These are phyloP conservation scores for Dictyophora rubrovolvata DNA, from an alignment of 768 basidiomycete genomes.

Conservation along the genomic window DNA sequence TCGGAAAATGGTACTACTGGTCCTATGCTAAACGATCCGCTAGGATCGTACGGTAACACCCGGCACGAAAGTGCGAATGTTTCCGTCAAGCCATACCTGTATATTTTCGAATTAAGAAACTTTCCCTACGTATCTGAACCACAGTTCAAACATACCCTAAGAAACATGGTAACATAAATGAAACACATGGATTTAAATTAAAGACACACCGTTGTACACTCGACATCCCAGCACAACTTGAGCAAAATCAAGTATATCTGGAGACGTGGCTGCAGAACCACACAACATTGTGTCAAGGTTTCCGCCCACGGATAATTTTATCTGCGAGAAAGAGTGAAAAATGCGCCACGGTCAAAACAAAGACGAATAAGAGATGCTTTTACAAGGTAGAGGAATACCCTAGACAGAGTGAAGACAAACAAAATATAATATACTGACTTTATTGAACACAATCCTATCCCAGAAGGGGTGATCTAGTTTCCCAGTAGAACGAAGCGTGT, in stretches of 20 bases:
- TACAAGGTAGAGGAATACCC: too few relatives aligned
- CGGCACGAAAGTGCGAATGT: slow-evolving; percentile 56
- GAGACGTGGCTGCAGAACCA: slow-evolving; percentile 85
- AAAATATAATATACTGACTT: too few relatives aligned
- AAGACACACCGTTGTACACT: slow-evolving; percentile 59
- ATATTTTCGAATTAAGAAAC: slow-evolving; percentile 5
- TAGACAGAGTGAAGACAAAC: background rate
- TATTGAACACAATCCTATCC: slow-evolving; percentile 86
- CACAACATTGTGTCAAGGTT: slow-evolving; percentile 52
- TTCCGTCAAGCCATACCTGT: slow-evolving; percentile 84
- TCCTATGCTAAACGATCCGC: slow-evolving; percentile 70
- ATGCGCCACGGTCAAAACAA: slow-evolving; percentile 3
- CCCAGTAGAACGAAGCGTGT: slow-evolving; percentile 59
- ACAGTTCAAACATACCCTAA: background rate
- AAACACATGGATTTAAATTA: background rate
- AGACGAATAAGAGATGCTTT: too few relatives aligned
- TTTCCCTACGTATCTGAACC: background rate
- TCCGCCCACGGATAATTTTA: slow-evolving; percentile 79
- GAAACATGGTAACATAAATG: too few relatives aligned
- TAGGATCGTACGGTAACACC: slow-evolving; percentile 47
- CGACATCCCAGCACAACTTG: slow-evolving; percentile 72
- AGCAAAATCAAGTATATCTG: slow-evolving; percentile 82
- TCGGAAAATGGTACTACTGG: slow-evolving; percentile 66
- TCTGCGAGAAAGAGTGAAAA: slow-evolving; percentile 29
- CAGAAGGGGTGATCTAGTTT: slow-evolving; percentile 67